These are phyloP conservation scores for Pythium scleroteichum DNA, from an alignment of 352 stramenopile species.

Conservation along the genomic window DNA sequence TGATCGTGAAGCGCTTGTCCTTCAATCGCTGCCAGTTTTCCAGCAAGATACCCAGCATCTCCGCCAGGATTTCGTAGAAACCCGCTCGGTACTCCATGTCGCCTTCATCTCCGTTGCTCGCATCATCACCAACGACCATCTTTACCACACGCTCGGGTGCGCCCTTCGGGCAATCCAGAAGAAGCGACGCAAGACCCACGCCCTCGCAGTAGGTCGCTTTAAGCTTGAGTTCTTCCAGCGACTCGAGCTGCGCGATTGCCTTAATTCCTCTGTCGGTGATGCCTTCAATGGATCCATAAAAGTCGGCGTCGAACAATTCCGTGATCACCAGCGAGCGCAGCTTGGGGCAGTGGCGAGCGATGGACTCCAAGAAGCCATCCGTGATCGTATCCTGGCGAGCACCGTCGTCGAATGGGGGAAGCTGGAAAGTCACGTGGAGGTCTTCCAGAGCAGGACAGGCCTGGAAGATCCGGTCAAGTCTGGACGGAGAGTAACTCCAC, in stretches of 20 bases:
- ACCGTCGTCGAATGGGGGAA: constrained; percentile 21
- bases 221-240: constrained; percentile 8
- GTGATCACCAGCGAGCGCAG: constrained; percentile 19
- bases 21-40: neutral
- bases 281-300: constrained; percentile 25
- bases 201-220: constrained; percentile 22
- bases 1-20: constrained; percentile 17
- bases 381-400: constrained; percentile 20
- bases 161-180: constrained; percentile 1
- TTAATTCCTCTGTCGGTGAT: constrained; percentile 18
- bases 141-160: constrained; percentile 9
- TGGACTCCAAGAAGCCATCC: constrained; percentile 10
- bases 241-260: constrained; percentile 9
- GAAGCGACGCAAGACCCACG: constrained; percentile 3
- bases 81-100: constrained; percentile 5
- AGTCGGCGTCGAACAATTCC: constrained; percentile 20
- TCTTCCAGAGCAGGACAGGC: constrained; percentile 22
- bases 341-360: constrained; percentile 14
- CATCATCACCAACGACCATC: constrained; percentile 15
- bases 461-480: constrained; percentile 14
- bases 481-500: constrained; percentile 14
- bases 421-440: constrained; percentile 22
- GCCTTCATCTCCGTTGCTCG: constrained; percentile 4
- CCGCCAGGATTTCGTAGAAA: constrained; percentile 23
- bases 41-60: constrained; percentile 13